phyloP scores from a whole-genome alignment of 2,329 filamentous ascomycete species.

The Colletotrichum limetticola region DNA sequence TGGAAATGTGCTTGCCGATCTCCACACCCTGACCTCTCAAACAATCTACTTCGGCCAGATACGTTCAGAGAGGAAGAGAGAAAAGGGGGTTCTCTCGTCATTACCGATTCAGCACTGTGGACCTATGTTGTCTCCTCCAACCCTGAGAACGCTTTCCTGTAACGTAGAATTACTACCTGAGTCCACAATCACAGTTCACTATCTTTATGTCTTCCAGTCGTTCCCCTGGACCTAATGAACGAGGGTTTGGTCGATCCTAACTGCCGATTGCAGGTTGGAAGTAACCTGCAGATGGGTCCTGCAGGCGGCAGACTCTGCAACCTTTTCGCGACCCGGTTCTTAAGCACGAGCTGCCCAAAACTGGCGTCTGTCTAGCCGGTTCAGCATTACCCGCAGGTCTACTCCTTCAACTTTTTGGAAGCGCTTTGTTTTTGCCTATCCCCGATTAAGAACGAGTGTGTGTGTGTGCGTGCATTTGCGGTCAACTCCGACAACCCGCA shows the following conservation, averaged over 20 bases:
- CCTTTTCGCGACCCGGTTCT: not conserved
- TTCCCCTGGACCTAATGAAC: not conserved
- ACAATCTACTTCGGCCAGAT: not conserved
- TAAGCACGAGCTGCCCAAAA: not conserved
- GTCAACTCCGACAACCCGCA: slow-evolving; percentile 1
- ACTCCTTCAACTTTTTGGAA: not conserved
- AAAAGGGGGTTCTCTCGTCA: slow-evolving; percentile 3
- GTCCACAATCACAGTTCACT: slow-evolving; percentile 3
- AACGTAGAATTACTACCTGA: slow-evolving; percentile 10
- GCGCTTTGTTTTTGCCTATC: not conserved
- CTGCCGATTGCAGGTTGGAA: not conserved
- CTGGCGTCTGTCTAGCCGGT: not conserved
- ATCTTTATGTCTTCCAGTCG: not conserved
- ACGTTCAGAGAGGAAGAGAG: not conserved
- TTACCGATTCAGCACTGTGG: not conserved
- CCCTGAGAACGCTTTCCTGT: not conserved
- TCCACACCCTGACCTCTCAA: not conserved
- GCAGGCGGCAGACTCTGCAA: not conserved
- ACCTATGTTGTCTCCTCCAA: not conserved
- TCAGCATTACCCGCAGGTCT: not conserved
- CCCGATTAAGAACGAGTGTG: not conserved
- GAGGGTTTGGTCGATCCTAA: not conserved
- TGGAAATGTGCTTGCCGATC: not conserved
- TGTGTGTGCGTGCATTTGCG: not conserved
- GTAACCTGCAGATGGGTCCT: not conserved